Conservation (phyloP, 2,329 filamentous ascomycete species). For the Chalaropsis thielavioides region DNA sequence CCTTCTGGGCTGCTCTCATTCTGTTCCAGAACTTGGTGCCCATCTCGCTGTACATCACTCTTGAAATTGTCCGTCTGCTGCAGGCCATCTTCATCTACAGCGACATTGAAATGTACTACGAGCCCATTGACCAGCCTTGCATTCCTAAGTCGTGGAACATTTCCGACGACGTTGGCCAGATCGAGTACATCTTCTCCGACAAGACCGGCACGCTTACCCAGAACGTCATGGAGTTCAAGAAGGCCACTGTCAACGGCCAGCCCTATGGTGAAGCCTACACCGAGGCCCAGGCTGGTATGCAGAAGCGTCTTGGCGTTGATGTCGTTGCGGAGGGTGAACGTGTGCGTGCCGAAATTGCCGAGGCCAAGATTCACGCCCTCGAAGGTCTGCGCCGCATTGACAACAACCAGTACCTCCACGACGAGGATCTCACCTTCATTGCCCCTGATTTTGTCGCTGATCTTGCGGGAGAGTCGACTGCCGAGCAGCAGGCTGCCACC, state of each 20-base stretch:
- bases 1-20: conserved; percentile 90
- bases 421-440: conserved; percentile 82
- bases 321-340: conserved; percentile 64
- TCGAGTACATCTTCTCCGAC: conserved; percentile 98
- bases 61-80: conserved; percentile 85
- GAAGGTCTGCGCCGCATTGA: conserved; percentile 59
- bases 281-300: conserved; percentile 91
- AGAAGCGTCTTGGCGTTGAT: conserved; percentile 76
- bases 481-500: conserved; percentile 62
- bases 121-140: conserved; percentile 81
- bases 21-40: conserved; percentile 97
- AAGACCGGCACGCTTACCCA: conserved; percentile 97
- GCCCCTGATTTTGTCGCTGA: conserved; percentile 81
- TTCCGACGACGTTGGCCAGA: conserved; percentile 92
- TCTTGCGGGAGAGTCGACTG: conserved; percentile 59
- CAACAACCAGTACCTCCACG: conserved; percentile 79
- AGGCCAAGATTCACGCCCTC: conserved; percentile 60
- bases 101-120: conserved; percentile 95
- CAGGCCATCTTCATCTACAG: conserved; percentile 97
- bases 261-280: conserved; percentile 96
- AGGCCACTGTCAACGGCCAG: conserved; percentile 89
- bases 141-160: conserved; percentile 99
- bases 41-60: conserved; percentile 91
- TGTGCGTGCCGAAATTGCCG: conserved; percentile 63
- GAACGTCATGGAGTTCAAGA: conserved; percentile 99